Conservation (phyloP, 805 yeast species). For the Yarrowia sp. region DNA sequence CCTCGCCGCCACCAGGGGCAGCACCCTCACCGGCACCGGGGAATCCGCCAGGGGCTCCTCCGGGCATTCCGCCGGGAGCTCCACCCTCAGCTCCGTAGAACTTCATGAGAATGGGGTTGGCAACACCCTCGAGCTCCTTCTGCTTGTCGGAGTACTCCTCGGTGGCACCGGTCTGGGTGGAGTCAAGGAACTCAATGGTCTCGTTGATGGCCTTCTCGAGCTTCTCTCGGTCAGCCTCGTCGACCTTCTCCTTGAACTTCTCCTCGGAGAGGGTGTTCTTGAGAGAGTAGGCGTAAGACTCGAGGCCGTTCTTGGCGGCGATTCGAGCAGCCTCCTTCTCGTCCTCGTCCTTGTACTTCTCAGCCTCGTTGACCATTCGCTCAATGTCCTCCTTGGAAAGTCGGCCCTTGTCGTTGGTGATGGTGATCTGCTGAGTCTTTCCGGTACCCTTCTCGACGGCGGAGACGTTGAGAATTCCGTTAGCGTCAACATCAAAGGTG, state of each 20-base stretch:
- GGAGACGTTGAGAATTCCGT: slow-evolving; percentile 94
- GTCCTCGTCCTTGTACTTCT: slow-evolving; percentile 95
- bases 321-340: slow-evolving; percentile 92
- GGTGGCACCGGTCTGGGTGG: slow-evolving; percentile 84
- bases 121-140: slow-evolving; percentile 92
- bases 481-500: slow-evolving; percentile 94
- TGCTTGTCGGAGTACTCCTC: slow-evolving; percentile 92
- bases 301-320: slow-evolving; percentile 91
- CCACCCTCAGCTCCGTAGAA: slow-evolving; percentile 91
- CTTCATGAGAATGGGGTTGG: slow-evolving; percentile 95
- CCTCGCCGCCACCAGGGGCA: slow-evolving; percentile 54
- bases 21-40: slow-evolving; percentile 64
- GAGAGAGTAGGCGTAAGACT: slow-evolving; percentile 90
- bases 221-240: slow-evolving; percentile 63
- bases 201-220: slow-evolving; percentile 79
- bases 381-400: slow-evolving; percentile 96
- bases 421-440: slow-evolving; percentile 94
- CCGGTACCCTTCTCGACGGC: slow-evolving; percentile 99
- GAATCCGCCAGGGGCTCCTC: slow-evolving; percentile 66
- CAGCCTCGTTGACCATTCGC: slow-evolving; percentile 97
- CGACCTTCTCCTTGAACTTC: slow-evolving; percentile 72
- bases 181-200: slow-evolving; percentile 88
- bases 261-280: slow-evolving; percentile 78
- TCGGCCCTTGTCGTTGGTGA: slow-evolving; percentile 98
- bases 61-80: slow-evolving; percentile 72